Conservation (phyloP, 352 stramenopile species). For the Phytophthora palmivora region DNA sequence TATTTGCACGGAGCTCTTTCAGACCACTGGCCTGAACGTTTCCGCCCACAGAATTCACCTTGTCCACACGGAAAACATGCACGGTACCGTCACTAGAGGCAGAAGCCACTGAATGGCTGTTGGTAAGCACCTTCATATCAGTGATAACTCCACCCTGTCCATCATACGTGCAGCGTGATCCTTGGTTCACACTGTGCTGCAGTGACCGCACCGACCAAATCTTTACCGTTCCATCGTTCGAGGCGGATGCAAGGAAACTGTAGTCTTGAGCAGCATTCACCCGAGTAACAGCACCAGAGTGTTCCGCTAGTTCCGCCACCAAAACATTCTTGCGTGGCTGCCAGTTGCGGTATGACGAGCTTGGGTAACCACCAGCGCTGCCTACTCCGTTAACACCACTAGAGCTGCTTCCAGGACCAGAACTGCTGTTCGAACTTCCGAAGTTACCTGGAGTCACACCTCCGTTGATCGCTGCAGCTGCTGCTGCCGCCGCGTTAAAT, state of each 20-base stretch:
- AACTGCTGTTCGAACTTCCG: conserved; percentile 28
- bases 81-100: conserved; percentile 90
- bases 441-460: conserved; percentile 38
- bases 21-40: conserved; percentile 78
- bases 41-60: conserved; percentile 69
- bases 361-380: conserved; percentile 44
- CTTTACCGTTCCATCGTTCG: conserved; percentile 95
- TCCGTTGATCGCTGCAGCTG: conserved; percentile 45
- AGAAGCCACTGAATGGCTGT: conserved; percentile 95
- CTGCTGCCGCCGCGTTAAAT: conserved; percentile 34
- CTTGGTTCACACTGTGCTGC: conserved; percentile 93
- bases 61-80: conserved; percentile 97
- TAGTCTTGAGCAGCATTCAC: conserved; percentile 95
- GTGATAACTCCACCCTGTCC: conserved; percentile 91
- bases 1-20: conserved; percentile 80
- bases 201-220: conserved; percentile 95
- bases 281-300: conserved; percentile 93
- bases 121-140: conserved; percentile 96
- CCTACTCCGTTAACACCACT: conserved; percentile 36
- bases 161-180: conserved; percentile 94
- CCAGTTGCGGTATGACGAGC: conserved; percentile 78
- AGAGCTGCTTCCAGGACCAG: conserved; percentile 31
- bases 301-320: conserved; percentile 90
- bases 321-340: conserved; percentile 85
- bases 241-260: conserved; percentile 96